Percentiles rank a stretch among this genome's conserved stretches.
Conservation (phyloP, 176 grass and related monocot genomes). For the Carex littledalei region DNA sequence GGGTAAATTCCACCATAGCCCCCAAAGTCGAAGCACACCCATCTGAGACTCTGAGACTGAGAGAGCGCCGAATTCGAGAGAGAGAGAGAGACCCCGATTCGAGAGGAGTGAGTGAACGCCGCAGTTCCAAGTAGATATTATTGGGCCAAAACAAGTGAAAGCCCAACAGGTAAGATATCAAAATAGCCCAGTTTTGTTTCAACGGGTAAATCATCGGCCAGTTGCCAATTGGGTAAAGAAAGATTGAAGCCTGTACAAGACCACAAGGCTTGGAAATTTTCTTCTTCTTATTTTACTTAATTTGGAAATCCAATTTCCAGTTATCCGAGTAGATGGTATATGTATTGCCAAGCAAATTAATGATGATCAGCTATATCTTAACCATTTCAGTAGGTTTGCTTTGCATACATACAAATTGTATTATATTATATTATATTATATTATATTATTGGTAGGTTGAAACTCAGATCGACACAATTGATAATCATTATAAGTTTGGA, state of each 20-base stretch:
- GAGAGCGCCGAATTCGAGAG: neutral
- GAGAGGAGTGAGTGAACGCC: neutral
- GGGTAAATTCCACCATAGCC: slow-evolving; percentile 21
- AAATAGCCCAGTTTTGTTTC: neutral
- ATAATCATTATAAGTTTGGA: neutral
- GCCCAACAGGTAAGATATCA: neutral
- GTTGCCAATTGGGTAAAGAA: neutral
- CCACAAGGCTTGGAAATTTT: neutral
- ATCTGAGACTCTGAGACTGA: neutral
- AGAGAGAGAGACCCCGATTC: too few species aligned
- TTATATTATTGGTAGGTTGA: neutral
- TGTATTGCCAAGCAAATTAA: neutral
- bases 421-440: neutral
- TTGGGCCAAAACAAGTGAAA: neutral
- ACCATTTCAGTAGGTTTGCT: neutral
- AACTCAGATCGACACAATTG: neutral
- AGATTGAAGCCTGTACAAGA: neutral
- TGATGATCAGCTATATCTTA: neutral
- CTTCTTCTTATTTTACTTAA: too few species aligned
- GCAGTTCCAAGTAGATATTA: neutral
- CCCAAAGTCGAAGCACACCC: slow-evolving; percentile 22
- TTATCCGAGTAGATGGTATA: neutral
- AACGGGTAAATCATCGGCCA: neutral
- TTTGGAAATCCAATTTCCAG: too few species aligned
- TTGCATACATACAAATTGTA: neutral